Conservation (phyloP, 1,284 basidiomycete genomes). For the Trichosporon sp. region DNA sequence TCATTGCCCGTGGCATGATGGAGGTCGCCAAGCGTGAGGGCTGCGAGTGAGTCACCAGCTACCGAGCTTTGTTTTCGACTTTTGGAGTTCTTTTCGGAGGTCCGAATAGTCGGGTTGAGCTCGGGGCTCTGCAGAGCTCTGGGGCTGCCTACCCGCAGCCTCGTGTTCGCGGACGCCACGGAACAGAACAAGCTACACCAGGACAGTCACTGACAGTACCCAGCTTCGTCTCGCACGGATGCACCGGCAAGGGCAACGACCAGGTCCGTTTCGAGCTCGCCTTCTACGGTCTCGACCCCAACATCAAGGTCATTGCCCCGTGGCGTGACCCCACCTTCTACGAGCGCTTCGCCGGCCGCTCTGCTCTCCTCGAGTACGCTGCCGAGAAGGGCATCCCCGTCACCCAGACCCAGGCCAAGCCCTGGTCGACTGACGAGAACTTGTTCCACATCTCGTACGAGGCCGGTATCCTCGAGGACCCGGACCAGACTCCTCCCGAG, state of each 20-base stretch:
- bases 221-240: slow-evolving; percentile 94
- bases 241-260: slow-evolving; percentile 99
- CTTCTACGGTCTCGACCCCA: slow-evolving; percentile 96
- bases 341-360: slow-evolving; percentile 91
- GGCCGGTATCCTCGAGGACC: slow-evolving; percentile 97
- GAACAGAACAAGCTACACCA: too few species aligned
- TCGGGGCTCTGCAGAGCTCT: not conserved
- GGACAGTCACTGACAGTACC: slow-evolving; percentile 17
- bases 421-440: slow-evolving; percentile 99
- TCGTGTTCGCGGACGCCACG: not conserved
- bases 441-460: slow-evolving; percentile 99
- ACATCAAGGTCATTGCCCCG: slow-evolving; percentile 97
- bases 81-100: not conserved
- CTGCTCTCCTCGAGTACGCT: slow-evolving; percentile 86
- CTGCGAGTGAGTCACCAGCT: slow-evolving; percentile 67
- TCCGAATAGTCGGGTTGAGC: not conserved
- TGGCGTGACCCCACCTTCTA: slow-evolving; percentile 98
- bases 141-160: not conserved
- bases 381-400: slow-evolving; percentile 87
- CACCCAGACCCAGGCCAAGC: slow-evolving; percentile 90
- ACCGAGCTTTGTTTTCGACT: not conserved
- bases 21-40: slow-evolving; percentile 80
- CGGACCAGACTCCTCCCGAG: slow-evolving; percentile 85
- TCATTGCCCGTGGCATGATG: slow-evolving; percentile 99
- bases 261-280: slow-evolving; percentile 99